phyloP scores from a whole-genome alignment of 2,329 filamentous ascomycete genomes.

The Fusarium paranaense region DNA sequence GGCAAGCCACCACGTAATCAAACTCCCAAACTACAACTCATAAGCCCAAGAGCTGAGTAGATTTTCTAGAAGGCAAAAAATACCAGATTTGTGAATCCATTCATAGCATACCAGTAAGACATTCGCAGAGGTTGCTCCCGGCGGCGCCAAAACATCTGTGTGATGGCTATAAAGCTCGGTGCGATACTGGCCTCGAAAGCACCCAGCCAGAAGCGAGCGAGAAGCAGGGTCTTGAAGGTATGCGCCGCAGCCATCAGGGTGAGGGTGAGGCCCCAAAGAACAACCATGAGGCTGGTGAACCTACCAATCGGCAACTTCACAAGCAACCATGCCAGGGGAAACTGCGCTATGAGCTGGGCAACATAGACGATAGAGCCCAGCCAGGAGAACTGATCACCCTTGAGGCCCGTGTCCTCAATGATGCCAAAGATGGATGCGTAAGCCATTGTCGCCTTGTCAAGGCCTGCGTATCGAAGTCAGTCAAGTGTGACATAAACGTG shows the following conservation, averaged over 20 bases:
- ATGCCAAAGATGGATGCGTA: slow-evolving; percentile 32
- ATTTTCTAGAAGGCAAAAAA: fast-evolving
- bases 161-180: slow-evolving; percentile 61
- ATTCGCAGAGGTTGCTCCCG: slow-evolving; percentile 34
- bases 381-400: slow-evolving; percentile 57
- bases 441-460: slow-evolving; percentile 10
- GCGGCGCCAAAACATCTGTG: slow-evolving; percentile 42
- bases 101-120: slow-evolving; percentile 38
- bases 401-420: slow-evolving; percentile 29
- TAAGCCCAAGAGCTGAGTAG: background rate
- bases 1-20: slow-evolving; percentile 35
- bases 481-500: fast-evolving
- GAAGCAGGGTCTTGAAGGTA: slow-evolving; percentile 56
- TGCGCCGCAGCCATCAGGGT: slow-evolving; percentile 62
- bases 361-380: slow-evolving; percentile 67
- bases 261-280: slow-evolving; percentile 59
- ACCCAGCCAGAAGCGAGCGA: slow-evolving; percentile 56
- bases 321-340: slow-evolving; percentile 60
- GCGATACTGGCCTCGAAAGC: slow-evolving; percentile 61
- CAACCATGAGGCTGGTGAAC: slow-evolving; percentile 59
- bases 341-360: slow-evolving; percentile 65
- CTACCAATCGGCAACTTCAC: slow-evolving; percentile 64
- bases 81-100: slow-evolving; percentile 31
- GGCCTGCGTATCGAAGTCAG: background rate
- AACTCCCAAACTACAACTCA: slow-evolving; percentile 20